phyloP scores from a whole-genome alignment of 2,329 filamentous ascomycete genomes.

The Fusarium decemcellulare region DNA sequence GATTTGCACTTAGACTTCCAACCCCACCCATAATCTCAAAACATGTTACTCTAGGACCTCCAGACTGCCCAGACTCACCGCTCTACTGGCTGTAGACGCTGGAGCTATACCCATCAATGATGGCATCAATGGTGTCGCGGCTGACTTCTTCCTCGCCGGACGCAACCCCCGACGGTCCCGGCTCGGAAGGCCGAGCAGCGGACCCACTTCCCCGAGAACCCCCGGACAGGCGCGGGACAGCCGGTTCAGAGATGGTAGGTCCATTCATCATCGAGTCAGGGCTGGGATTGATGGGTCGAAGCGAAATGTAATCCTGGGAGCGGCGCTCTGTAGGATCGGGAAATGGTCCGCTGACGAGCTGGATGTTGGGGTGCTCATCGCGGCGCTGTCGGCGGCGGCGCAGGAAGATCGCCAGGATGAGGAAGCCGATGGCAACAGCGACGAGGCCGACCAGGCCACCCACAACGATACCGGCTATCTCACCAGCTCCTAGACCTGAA shows the following conservation, averaged over 20 bases:
- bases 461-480: slow-evolving; percentile 8
- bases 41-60: neutral
- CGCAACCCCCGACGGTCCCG: neutral
- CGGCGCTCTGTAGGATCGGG: slow-evolving; percentile 1
- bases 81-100: slow-evolving; percentile 3
- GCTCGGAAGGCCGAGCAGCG: neutral
- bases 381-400: neutral
- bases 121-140: neutral
- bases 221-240: neutral
- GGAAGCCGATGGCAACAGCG: neutral
- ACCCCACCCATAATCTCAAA: no score
- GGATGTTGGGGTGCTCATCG: neutral
- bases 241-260: neutral
- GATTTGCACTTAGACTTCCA: no score
- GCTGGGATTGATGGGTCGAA: no score
- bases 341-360: neutral
- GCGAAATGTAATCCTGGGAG: neutral
- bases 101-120: slow-evolving; percentile 5
- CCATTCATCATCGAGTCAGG: neutral
- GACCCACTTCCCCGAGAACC: slow-evolving; percentile 1
- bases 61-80: neutral
- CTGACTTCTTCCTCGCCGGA: neutral
- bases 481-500: neutral
- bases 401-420: neutral
- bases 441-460: neutral